Conservation (phyloP, 352 stramenopile species). For the Detonula confervacea region DNA sequence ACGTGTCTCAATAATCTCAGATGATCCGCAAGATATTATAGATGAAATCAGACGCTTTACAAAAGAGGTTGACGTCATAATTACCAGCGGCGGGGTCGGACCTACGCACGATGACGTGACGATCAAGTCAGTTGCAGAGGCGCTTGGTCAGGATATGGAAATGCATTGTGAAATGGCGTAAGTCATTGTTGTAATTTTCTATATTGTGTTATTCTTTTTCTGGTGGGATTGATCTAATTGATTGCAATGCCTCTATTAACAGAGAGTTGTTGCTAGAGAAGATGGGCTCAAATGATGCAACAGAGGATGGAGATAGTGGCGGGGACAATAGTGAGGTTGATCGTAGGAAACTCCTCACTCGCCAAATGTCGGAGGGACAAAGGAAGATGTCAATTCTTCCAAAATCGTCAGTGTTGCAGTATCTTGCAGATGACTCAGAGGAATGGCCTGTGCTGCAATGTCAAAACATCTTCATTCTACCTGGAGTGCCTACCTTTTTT, state of each 20-base stretch:
- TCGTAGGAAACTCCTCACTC: constrained; percentile 15
- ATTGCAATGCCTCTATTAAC: too few species aligned
- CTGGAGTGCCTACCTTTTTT: constrained; percentile 87
- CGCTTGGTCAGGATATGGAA: constrained; percentile 76
- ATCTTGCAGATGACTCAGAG: constrained; percentile 66
- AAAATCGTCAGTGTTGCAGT: constrained; percentile 76
- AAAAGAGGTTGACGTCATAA: constrained; percentile 77
- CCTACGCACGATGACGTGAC: constrained; percentile 90
- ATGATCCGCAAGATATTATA: constrained; percentile 81
- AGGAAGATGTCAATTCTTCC: constrained; percentile 87
- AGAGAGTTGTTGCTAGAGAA: constrained; percentile 63
- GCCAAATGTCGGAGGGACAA: constrained; percentile 73
- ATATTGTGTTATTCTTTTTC: background rate
- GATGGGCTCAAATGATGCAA: constrained; percentile 34
- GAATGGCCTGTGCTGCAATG: constrained; percentile 88
- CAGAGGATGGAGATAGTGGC: constrained; percentile 61
- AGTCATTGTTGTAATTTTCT: background rate
- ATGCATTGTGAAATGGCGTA: constrained; percentile 82
- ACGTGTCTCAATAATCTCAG: constrained; percentile 83
- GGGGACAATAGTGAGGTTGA: constrained; percentile 46
- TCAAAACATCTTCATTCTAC: constrained; percentile 89
- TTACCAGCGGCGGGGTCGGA: constrained; percentile 86
- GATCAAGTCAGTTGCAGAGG: constrained; percentile 85
- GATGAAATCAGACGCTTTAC: constrained; percentile 74
- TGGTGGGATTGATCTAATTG: too few species aligned